These are phyloP conservation scores for Panellus pusillus DNA, from an alignment of 768 basidiomycete genomes.

Conservation along the genomic window DNA sequence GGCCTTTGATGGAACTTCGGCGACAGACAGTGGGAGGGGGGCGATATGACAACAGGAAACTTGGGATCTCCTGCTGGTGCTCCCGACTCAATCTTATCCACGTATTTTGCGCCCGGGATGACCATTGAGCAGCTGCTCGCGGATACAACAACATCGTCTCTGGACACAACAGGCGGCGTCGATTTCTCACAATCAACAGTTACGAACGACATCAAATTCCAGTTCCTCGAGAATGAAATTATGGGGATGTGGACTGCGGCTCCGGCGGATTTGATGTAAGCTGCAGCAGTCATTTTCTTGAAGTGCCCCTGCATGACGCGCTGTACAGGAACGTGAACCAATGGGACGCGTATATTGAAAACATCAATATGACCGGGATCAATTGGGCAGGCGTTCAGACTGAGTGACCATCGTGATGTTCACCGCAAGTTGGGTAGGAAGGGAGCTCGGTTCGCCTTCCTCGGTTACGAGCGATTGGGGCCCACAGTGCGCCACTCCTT, in stretches of 20 bases:
- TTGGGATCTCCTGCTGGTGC: not conserved
- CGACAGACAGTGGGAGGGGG: too few relatives aligned
- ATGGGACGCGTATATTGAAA: constrained; percentile 1
- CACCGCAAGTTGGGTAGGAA: too few relatives aligned
- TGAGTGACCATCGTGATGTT: too few relatives aligned
- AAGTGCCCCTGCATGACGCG: not conserved
- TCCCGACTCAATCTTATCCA: not conserved
- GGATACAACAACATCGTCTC: not conserved
- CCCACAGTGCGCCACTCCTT: too few relatives aligned
- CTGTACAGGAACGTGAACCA: not conserved
- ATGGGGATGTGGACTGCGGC: constrained; percentile 10
- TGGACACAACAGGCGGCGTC: not conserved
- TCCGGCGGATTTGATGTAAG: constrained; percentile 3
- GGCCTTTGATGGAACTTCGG: too few relatives aligned
- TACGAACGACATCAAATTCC: not conserved
- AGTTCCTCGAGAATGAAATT: constrained; percentile 1
- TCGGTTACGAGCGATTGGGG: too few relatives aligned
- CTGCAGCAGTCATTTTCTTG: not conserved
- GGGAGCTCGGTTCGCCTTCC: too few relatives aligned
- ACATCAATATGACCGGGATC: not conserved
- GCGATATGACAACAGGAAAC: too few relatives aligned
- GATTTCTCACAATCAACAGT: too few relatives aligned
- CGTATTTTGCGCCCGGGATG: not conserved
- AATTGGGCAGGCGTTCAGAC: not conserved
- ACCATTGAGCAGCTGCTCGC: constrained; percentile 8